Percentiles rank a stretch among this genome's conserved stretches.
Conservation (phyloP, 495 filamentous ascomycete species). For the Aspergillus taichungensis region DNA sequence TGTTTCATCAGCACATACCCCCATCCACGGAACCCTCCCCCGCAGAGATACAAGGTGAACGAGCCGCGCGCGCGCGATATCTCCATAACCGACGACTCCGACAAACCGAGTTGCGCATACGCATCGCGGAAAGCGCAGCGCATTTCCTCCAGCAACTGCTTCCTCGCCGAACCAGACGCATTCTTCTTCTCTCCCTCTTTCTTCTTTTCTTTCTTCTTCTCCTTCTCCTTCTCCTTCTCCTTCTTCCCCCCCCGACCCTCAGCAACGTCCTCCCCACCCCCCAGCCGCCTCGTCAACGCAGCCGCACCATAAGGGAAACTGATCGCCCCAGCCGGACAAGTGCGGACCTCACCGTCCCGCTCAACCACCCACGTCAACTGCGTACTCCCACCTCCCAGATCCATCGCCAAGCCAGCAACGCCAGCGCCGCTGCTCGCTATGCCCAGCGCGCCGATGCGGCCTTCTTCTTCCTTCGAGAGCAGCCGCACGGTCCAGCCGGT, state of each 20-base stretch:
- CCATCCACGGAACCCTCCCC: slow-evolving; percentile 82
- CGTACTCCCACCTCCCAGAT: slow-evolving; percentile 80
- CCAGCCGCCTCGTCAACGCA: slow-evolving; percentile 54
- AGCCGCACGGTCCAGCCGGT: slow-evolving; percentile 62
- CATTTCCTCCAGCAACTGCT: no score
- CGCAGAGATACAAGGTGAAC: slow-evolving; percentile 67
- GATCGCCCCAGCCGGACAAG: slow-evolving; percentile 34
- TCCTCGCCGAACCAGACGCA: no score
- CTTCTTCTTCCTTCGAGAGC: slow-evolving; percentile 70
- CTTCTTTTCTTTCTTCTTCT: slow-evolving; percentile 47
- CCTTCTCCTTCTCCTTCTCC: slow-evolving; percentile 14
- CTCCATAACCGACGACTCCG: slow-evolving; percentile 34
- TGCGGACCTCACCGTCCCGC: slow-evolving; percentile 35
- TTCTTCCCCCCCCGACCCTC: slow-evolving; percentile 18
- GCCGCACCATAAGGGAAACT: slow-evolving; percentile 79
- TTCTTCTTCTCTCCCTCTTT: slow-evolving; percentile 7
- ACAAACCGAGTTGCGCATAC: slow-evolving; percentile 46
- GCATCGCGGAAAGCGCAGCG: slow-evolving; percentile 41
- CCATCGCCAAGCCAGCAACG: slow-evolving; percentile 67
- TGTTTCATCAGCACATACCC: slow-evolving; percentile 70
- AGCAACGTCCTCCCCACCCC: not conserved
- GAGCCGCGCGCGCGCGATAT: slow-evolving; percentile 32
- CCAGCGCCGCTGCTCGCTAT: slow-evolving; percentile 60
- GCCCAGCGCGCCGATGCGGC: slow-evolving; percentile 69
- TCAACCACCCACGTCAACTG: slow-evolving; percentile 77